phyloP scores from a whole-genome alignment of 75 land plant genomes.

The Selaginella tamariscina region DNA sequence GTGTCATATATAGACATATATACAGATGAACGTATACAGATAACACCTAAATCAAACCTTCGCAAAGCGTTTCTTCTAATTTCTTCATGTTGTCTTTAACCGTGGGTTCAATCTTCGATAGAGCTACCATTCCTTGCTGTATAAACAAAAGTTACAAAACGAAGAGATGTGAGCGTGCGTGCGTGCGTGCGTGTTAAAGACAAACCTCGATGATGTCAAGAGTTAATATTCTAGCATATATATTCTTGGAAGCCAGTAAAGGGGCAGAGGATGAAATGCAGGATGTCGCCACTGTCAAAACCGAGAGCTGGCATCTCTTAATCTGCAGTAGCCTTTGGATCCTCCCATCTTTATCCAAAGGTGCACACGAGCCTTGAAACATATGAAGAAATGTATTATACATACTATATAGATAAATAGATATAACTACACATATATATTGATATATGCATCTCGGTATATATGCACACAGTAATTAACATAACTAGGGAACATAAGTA shows the following conservation, averaged over 20 bases:
- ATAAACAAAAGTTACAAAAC: not conserved
- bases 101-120: conserved; percentile 23
- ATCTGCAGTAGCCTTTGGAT: conserved; percentile 18
- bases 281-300: conserved; percentile 17
- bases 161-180: no score
- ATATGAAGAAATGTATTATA: not conserved
- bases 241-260: conserved; percentile 28
- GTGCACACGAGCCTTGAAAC: conserved; percentile 5
- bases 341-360: conserved; percentile 10
- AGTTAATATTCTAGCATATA: conserved; percentile 21
- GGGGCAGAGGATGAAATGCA: conserved; percentile 26
- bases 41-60: not conserved
- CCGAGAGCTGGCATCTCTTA: conserved; percentile 19
- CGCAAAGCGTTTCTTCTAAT: not conserved
- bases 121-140: conserved; percentile 27
- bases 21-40: not conserved
- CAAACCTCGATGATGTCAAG: conserved; percentile 30
- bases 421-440: not conserved
- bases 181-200: not conserved
- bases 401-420: not conserved
- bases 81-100: not conserved
- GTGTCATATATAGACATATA: conserved; percentile 10
- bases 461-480: not conserved
- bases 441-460: not conserved
- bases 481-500: not conserved